Percentiles rank a stretch among this genome's conserved stretches.
Evolutionary conservation across 108 stramenopile genomes (phyloP).

Genomic region (Thalassiosira profunda): DNA sequence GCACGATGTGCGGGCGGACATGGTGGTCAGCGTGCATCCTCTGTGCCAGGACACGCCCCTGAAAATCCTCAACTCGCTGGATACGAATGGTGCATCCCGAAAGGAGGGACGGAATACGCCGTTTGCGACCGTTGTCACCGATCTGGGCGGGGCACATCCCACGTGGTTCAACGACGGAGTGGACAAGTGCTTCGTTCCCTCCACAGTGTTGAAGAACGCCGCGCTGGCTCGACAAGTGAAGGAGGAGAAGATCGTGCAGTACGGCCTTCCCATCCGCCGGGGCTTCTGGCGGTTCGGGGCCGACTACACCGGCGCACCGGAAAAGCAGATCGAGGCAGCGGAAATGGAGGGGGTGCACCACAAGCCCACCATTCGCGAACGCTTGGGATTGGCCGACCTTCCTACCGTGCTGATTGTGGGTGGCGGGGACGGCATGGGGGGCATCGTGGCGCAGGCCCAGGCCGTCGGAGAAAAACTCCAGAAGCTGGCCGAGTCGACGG

Average conservation of each 20-base stretch:
- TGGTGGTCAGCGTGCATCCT: slow-evolving; percentile 97
- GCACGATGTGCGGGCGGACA: slow-evolving; percentile 69
- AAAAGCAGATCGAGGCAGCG: slow-evolving; percentile 18
- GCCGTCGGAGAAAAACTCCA: slow-evolving; percentile 68
- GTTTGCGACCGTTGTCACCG: slow-evolving; percentile 97
- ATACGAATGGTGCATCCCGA: slow-evolving; percentile 47
- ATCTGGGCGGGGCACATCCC: slow-evolving; percentile 94
- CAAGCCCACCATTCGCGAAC: slow-evolving; percentile 50
- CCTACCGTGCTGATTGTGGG: slow-evolving; percentile 94
- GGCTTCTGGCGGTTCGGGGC: slow-evolving; percentile 89
- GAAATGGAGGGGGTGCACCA: slow-evolving; percentile 45
- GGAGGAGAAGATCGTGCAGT: slow-evolving; percentile 78
- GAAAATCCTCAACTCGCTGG: slow-evolving; percentile 70
- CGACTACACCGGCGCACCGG: slow-evolving; percentile 17
- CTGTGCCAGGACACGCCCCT: slow-evolving; percentile 93
- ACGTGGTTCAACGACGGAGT: slow-evolving; percentile 94
- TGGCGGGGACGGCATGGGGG: slow-evolving; percentile 97
- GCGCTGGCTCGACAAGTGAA: slow-evolving; percentile 63
- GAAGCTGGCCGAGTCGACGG: slow-evolving; percentile 26
- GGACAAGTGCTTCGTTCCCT: slow-evolving; percentile 95
- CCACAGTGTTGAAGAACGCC: slow-evolving; percentile 68
- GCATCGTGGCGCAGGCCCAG: slow-evolving; percentile 82
- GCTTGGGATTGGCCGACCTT: slow-evolving; percentile 72
- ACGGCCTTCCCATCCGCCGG: slow-evolving; percentile 95
- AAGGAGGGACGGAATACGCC: slow-evolving; percentile 62